Evolutionary conservation across 768 basidiomycete genomes (phyloP).

Genomic region (Macrolepiota albuminosa): DNA sequence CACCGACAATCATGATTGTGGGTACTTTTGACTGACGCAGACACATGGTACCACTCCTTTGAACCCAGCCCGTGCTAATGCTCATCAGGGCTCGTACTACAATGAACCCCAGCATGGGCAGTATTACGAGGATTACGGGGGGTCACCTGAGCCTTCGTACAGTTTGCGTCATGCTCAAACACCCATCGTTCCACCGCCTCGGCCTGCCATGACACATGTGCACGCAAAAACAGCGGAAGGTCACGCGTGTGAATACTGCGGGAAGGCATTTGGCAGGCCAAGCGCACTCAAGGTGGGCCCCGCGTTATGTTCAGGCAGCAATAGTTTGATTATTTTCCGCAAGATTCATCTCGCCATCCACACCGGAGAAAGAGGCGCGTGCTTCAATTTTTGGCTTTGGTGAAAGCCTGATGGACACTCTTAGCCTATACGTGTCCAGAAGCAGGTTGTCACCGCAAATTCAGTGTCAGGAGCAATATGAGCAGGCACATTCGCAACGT

Average conservation of each 20-base stretch:
- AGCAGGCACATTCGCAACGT: slow-evolving; percentile 53
- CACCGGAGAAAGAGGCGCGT: slow-evolving; percentile 21
- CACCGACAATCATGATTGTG: not conserved
- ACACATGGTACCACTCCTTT: slow-evolving; percentile 4
- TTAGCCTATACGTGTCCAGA: slow-evolving; percentile 57
- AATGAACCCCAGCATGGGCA: not conserved
- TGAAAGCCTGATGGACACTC: slow-evolving; percentile 4
- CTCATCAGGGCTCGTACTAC: not conserved
- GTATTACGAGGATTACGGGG: slow-evolving; percentile 3
- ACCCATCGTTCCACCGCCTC: slow-evolving; percentile 1
- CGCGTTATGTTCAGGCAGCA: not conserved
- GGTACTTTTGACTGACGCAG: slow-evolving; percentile 1
- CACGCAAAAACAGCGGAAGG: slow-evolving; percentile 13
- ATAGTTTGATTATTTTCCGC: not conserved
- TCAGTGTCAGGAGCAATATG: slow-evolving; percentile 69
- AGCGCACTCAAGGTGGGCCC: slow-evolving; percentile 19
- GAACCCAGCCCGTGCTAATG: not conserved
- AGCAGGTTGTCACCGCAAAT: slow-evolving; percentile 60
- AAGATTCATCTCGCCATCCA: slow-evolving; percentile 22
- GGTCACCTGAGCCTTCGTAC: slow-evolving; percentile 2
- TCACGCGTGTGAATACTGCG: slow-evolving; percentile 19
- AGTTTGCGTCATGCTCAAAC: slow-evolving; percentile 2
- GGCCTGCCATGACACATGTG: slow-evolving; percentile 2
- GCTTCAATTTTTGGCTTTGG: not conserved
- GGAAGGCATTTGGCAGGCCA: slow-evolving; percentile 19